These are phyloP conservation scores for Fomitopsis betulina DNA, from an alignment of 1,284 basidiomycete species.

Conservation along the genomic window DNA sequence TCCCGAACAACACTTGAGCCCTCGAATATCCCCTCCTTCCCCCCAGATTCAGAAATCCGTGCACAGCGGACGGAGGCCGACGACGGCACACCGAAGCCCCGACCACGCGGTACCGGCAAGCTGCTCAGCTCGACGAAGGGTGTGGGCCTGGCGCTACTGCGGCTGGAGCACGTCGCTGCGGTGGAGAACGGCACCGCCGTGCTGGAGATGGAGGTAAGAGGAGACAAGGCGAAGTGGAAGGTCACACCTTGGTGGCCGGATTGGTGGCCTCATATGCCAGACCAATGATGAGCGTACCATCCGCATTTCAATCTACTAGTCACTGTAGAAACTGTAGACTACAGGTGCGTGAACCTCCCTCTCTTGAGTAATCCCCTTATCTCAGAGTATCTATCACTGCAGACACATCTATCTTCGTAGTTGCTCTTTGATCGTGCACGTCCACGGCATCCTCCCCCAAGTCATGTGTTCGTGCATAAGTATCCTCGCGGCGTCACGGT, in stretches of 20 bases:
- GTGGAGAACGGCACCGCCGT: conserved; percentile 34
- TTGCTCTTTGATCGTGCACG: too few relatives aligned
- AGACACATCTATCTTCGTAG: too few relatives aligned
- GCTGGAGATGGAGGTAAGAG: conserved; percentile 34
- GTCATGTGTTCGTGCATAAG: neutral
- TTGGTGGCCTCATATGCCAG: conserved; percentile 56
- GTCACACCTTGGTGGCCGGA: conserved; percentile 60
- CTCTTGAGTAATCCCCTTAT: too few relatives aligned
- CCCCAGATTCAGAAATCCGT: conserved; percentile 22
- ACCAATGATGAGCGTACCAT: neutral
- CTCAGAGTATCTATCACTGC: too few relatives aligned
- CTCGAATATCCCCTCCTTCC: conserved; percentile 9
- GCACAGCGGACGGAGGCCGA: conserved; percentile 8
- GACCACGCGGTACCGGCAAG: conserved; percentile 64
- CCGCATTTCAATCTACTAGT: neutral
- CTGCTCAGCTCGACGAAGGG: conserved; percentile 54
- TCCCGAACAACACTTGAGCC: neutral
- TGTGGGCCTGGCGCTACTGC: conserved; percentile 65
- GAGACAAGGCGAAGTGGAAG: conserved; percentile 29
- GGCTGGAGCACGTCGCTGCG: conserved; percentile 57
- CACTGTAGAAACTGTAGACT: too few relatives aligned
- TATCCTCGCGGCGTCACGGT: neutral
- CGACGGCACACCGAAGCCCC: conserved; percentile 20
- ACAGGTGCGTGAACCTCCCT: neutral
- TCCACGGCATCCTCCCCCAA: too few relatives aligned